These are phyloP conservation scores for Carex scoparia DNA, from an alignment of 176 grass and related monocot species.

Conservation along the genomic window DNA sequence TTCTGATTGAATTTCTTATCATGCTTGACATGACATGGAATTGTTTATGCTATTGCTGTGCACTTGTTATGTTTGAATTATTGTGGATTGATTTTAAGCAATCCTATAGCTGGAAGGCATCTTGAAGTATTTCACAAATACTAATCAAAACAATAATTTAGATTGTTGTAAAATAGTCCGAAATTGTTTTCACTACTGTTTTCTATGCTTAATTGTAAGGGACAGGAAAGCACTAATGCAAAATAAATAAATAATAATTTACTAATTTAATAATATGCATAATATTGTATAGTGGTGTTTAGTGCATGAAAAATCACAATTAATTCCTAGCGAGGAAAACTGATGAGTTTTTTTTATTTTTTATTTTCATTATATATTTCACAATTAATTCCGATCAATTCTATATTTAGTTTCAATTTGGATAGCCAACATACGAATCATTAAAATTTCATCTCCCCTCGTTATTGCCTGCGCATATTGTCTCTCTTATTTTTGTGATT, in stretches of 20 bases:
- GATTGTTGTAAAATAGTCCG: not conserved
- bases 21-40: not conserved
- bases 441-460: not conserved
- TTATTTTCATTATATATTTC: not conserved
- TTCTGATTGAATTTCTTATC: slow-evolving; percentile 1
- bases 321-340: not conserved
- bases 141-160: not conserved
- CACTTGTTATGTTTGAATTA: not conserved
- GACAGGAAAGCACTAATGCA: not conserved
- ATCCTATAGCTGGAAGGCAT: not conserved
- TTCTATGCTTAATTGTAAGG: not conserved
- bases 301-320: not conserved
- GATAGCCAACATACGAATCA: not conserved
- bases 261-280: not conserved
- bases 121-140: not conserved
- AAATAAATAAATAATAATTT: not conserved
- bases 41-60: not conserved
- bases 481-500: not conserved
- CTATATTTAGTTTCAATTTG: not conserved
- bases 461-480: not conserved
- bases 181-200: not conserved
- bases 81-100: not conserved
- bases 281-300: not conserved
- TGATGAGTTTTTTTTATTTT: not conserved
- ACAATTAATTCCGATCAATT: not conserved